Conservation (phyloP, 345 rosid genomes). For the Arabidopsis thaliana region DNA sequence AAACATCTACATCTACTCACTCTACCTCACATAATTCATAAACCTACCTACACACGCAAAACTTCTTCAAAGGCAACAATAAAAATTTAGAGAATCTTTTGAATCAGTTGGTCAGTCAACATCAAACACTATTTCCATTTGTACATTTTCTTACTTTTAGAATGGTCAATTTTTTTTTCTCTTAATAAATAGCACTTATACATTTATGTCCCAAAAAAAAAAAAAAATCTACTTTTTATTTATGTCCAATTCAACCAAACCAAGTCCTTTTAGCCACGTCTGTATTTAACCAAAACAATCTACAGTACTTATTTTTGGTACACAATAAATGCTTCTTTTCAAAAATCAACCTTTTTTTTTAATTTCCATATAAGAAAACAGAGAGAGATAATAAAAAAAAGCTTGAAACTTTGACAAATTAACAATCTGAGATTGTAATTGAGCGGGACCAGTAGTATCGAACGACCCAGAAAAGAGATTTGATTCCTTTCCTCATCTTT, state of each 20-base stretch:
- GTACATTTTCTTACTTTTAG: background rate
- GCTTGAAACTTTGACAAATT: conserved; percentile 12
- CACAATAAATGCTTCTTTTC: conserved; percentile 12
- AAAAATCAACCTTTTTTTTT: background rate
- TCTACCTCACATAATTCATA: background rate
- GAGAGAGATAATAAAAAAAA: background rate
- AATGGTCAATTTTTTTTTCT: background rate
- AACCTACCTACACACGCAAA: background rate
- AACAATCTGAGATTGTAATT: conserved; percentile 25
- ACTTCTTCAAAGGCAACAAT: conserved; percentile 23
- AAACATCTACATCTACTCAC: background rate
- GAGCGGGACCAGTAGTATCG: conserved; percentile 14
- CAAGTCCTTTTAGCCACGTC: background rate
- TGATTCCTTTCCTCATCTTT: conserved; percentile 22
- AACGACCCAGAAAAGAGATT: background rate
- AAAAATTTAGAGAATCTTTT: conserved; percentile 18
- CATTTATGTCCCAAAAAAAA: too few species aligned
- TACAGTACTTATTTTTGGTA: background rate
- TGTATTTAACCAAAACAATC: background rate
- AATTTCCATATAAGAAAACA: background rate
- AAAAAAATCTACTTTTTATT: background rate
- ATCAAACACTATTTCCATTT: background rate
- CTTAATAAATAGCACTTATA: too few species aligned
- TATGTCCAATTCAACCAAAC: background rate
- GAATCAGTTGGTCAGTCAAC: conserved; percentile 29